Percentiles rank a stretch among this genome's conserved stretches.
phyloP scores from a whole-genome alignment of 2,329 filamentous ascomycete genomes.

The Neocatenulostroma microsporum region DNA sequence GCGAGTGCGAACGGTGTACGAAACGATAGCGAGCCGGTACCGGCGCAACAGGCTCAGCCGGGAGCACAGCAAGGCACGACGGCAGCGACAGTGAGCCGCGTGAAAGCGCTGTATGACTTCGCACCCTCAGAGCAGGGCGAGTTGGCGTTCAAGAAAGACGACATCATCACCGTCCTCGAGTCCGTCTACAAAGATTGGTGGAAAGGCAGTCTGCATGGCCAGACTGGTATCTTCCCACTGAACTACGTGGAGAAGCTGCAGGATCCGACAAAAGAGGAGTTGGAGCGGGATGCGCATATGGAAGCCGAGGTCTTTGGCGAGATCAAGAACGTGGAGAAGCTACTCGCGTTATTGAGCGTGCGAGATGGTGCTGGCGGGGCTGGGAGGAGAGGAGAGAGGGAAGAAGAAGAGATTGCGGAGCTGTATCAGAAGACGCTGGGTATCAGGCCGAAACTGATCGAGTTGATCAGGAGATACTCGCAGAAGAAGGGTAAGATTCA shows the following conservation, averaged over 20 bases:
- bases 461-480: conserved; percentile 97
- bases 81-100: conserved; percentile 89
- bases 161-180: conserved; percentile 93
- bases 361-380: conserved; percentile 45
- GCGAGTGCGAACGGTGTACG: neutral
- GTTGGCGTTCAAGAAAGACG: conserved; percentile 90
- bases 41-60: conserved; percentile 29
- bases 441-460: conserved; percentile 93
- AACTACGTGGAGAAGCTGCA: conserved; percentile 98
- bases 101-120: conserved; percentile 91
- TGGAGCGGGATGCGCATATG: conserved; percentile 94
- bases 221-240: conserved; percentile 94
- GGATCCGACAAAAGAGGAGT: conserved; percentile 86
- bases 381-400: conserved; percentile 62
- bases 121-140: conserved; percentile 89
- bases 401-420: conserved; percentile 87
- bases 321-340: conserved; percentile 68
- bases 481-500: conserved; percentile 81
- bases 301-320: conserved; percentile 72
- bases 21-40: conserved; percentile 11
- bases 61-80: conserved; percentile 64
- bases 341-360: conserved; percentile 84
- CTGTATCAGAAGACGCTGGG: conserved; percentile 87
- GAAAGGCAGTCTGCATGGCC: conserved; percentile 88
- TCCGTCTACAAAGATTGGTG: conserved; percentile 99